Evolutionary conservation across 2,329 filamentous ascomycete genomes (phyloP).

Genomic region (Penicillium sp.): DNA sequence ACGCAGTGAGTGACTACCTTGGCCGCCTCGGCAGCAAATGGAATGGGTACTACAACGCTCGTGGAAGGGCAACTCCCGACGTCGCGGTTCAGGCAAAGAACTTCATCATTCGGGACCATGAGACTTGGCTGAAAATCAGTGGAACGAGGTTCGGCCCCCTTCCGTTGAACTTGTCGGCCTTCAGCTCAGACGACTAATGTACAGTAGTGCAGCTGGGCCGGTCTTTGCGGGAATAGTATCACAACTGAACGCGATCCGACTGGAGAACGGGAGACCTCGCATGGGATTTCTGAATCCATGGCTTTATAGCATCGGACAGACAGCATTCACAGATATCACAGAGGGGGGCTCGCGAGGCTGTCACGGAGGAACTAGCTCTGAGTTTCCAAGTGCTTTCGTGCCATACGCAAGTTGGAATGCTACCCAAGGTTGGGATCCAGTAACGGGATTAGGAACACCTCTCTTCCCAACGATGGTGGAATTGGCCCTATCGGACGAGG

Average conservation of each 20-base stretch:
- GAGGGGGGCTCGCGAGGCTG: conserved; percentile 45
- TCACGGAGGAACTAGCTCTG: conserved; percentile 31
- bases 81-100: conserved; percentile 52
- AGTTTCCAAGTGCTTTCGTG: conserved; percentile 32
- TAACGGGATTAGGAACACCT: conserved; percentile 40
- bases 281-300: conserved; percentile 60
- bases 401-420: conserved; percentile 48
- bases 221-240: conserved; percentile 58
- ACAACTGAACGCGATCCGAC: conserved; percentile 58
- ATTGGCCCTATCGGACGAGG: conserved; percentile 9
- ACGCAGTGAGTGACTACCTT: conserved; percentile 42
- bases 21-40: conserved; percentile 37
- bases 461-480: conserved; percentile 20
- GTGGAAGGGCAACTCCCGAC: conserved; percentile 58
- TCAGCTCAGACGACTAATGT: conserved; percentile 9
- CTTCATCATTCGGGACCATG: conserved; percentile 38
- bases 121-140: conserved; percentile 32
- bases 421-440: conserved; percentile 47
- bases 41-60: conserved; percentile 43
- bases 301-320: conserved; percentile 46
- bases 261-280: conserved; percentile 48
- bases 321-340: conserved; percentile 46
- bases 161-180: neutral
- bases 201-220: conserved; percentile 51
- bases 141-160: conserved; percentile 40